Evolutionary conservation across 176 grass and related monocot genomes (phyloP).

Genomic region (Sorghum bicolor): Sorghum_bicolor_NCBIv3 NC_012871.2:73085501-73086000

Average conservation of each 20-base stretch:
- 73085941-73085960: neutral
- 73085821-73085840: slow-evolving; percentile 15
- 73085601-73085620: slow-evolving; percentile 6
- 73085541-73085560: slow-evolving; percentile 19
- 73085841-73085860: neutral
- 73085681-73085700: neutral
- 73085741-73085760: neutral
- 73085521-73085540: neutral
- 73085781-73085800: neutral
- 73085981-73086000: neutral
- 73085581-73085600: neutral
- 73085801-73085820: slow-evolving; percentile 24
- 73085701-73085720: slow-evolving; percentile 32
- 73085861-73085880: too few relatives aligned
- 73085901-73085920: slow-evolving; percentile 11
- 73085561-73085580: neutral
- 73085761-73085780: neutral
- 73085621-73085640: slow-evolving; percentile 31
- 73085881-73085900: neutral
- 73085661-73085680: slow-evolving; percentile 3
- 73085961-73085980: slow-evolving; percentile 27
- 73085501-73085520: neutral
- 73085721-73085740: slow-evolving; percentile 15
- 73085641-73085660: slow-evolving; percentile 7
- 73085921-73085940: slow-evolving; percentile 13